Evolutionary conservation across 306 rosid species (phyloP).

Genomic region (Trifolium repens): DNA sequence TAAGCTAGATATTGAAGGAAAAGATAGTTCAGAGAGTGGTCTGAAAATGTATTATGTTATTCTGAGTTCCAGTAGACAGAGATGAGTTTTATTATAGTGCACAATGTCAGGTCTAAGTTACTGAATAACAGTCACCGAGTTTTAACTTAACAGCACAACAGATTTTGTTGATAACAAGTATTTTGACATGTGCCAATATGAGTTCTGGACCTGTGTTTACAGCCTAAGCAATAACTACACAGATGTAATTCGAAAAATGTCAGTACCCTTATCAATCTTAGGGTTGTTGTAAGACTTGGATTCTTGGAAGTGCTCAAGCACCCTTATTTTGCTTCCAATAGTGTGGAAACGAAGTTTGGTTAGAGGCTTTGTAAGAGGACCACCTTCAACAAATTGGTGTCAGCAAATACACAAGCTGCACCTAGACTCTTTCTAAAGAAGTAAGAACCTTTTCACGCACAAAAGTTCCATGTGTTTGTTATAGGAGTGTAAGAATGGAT

Average conservation of each 20-base stretch:
- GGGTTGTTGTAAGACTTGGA: background rate
- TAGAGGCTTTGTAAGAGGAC: background rate
- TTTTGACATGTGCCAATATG: background rate
- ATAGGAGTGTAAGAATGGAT: background rate
- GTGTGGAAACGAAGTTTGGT: background rate
- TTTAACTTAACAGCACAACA: background rate
- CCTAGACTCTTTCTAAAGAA: background rate
- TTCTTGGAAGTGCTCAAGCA: too few species aligned
- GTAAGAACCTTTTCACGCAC: background rate
- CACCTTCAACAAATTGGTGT: background rate
- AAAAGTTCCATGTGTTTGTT: background rate
- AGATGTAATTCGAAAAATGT: background rate
- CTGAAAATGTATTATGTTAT: background rate
- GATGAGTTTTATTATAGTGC: background rate
- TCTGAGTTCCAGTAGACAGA: background rate
- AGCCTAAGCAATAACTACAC: background rate
- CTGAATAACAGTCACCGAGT: slow-evolving; percentile 2
- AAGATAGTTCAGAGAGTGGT: slow-evolving; percentile 1
- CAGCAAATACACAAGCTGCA: background rate
- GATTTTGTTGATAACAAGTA: background rate
- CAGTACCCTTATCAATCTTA: background rate
- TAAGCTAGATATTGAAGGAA: background rate
- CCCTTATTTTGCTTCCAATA: background rate
- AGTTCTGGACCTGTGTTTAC: background rate
- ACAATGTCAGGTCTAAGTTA: background rate